A percentile compares a stretch with the other conserved stretches of the same genome.
phyloP scores from a whole-genome alignment of 1,284 basidiomycete genomes.

The Leccinum subspadiceum region DNA sequence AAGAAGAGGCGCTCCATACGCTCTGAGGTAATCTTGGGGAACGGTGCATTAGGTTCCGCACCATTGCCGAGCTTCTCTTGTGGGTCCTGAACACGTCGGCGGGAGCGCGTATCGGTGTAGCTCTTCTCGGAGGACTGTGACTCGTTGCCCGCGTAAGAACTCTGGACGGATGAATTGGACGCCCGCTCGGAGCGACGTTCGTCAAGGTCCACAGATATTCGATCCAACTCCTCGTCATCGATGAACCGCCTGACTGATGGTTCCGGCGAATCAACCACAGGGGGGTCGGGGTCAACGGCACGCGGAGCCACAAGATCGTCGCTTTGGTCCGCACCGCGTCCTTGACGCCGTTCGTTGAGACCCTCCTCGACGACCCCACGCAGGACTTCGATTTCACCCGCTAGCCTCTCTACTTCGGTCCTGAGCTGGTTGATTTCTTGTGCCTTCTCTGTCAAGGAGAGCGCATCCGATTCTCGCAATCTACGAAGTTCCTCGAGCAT shows the following conservation, averaged over 20 bases:
- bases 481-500: constrained; percentile 64
- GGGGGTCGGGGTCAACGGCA: not conserved
- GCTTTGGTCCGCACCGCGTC: constrained; percentile 29
- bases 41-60: constrained; percentile 49
- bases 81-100: constrained; percentile 5
- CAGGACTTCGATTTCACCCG: constrained; percentile 64
- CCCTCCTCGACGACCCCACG: constrained; percentile 78
- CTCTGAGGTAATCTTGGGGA: constrained; percentile 78
- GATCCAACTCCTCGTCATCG: constrained; percentile 32
- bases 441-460: constrained; percentile 57
- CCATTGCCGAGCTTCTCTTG: constrained; percentile 10
- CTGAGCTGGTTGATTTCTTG: constrained; percentile 60
- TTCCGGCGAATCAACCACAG: constrained; percentile 6
- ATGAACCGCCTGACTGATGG: constrained; percentile 24
- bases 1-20: constrained; percentile 80
- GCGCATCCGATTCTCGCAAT: constrained; percentile 61
- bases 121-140: constrained; percentile 6
- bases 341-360: constrained; percentile 61
- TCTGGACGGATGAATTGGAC: constrained; percentile 30
- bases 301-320: not conserved
- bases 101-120: not conserved
- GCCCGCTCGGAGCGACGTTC: constrained; percentile 35
- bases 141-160: constrained; percentile 11
- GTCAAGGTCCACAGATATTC: constrained; percentile 34
- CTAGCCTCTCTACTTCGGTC: constrained; percentile 72